These are phyloP conservation scores for Camelina neglecta DNA, from an alignment of 345 rosid genomes.

Conservation along the genomic window DNA sequence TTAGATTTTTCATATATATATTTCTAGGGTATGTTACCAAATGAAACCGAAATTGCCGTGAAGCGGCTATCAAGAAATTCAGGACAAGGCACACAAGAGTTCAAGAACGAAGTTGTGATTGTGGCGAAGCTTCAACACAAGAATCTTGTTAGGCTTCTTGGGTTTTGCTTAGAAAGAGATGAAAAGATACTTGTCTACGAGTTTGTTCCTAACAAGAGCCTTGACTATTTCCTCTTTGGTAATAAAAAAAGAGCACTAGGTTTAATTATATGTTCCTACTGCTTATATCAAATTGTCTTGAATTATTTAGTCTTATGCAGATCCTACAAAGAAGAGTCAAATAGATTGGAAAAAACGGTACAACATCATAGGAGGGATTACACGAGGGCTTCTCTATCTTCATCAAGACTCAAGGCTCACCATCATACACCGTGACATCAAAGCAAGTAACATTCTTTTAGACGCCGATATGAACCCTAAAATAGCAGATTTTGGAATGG, in stretches of 20 bases:
- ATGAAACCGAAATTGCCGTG: conserved; percentile 23
- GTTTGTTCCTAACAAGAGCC: conserved; percentile 39
- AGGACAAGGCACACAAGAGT: conserved; percentile 37
- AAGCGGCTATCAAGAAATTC: conserved; percentile 32
- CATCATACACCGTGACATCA: conserved; percentile 38
- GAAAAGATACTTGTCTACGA: conserved; percentile 39
- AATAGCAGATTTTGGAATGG: conserved; percentile 28
- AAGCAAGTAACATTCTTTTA: conserved; percentile 33
- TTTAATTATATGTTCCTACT: not conserved
- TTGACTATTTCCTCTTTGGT: conserved; percentile 36
- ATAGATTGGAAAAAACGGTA: conserved; percentile 2
- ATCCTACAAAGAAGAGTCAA: not conserved
- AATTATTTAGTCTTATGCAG: not conserved
- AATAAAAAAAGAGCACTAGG: not conserved
- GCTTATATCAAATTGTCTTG: not conserved
- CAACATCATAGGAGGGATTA: conserved; percentile 8
- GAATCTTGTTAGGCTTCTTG: conserved; percentile 38
- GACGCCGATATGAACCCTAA: conserved; percentile 27
- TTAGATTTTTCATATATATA: not conserved
- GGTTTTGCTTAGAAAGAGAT: conserved; percentile 35
- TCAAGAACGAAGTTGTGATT: conserved; percentile 38
- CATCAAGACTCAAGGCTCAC: conserved; percentile 36
- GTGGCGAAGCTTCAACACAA: conserved; percentile 42
- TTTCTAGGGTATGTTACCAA: conserved; percentile 17
- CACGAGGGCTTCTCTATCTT: conserved; percentile 30